Evolutionary conservation across 345 rosid species (phyloP).

Genomic region (Arabis hirsuta): DNA sequence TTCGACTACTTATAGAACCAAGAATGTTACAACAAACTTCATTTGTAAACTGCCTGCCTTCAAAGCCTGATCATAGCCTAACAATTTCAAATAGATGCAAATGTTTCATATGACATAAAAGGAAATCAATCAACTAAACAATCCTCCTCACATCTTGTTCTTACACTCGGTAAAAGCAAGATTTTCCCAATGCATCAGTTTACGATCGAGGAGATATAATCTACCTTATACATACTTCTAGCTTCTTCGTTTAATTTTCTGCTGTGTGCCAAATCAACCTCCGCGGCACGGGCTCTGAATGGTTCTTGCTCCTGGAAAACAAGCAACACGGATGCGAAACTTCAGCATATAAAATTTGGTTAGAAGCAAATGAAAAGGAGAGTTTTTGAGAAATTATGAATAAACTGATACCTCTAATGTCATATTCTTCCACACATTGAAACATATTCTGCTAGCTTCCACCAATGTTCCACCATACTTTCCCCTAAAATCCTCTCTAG

Average conservation of each 20-base stretch:
- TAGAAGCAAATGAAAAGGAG: not conserved
- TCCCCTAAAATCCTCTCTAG: conserved; percentile 58
- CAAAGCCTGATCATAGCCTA: conserved; percentile 2
- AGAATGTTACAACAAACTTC: conserved; percentile 1
- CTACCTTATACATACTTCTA: conserved; percentile 31
- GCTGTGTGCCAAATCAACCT: conserved; percentile 42
- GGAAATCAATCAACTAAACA: not conserved
- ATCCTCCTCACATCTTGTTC: conserved; percentile 3
- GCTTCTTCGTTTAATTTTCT: conserved; percentile 37
- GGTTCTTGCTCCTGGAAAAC: conserved; percentile 61
- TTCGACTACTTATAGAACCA: not conserved
- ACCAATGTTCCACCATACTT: conserved; percentile 31
- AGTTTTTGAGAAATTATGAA: not conserved
- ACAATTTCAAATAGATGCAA: not conserved
- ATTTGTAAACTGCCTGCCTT: not conserved
- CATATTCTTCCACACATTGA: conserved; percentile 73
- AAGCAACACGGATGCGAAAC: conserved; percentile 5
- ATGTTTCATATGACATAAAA: not conserved
- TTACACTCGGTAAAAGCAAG: not conserved
- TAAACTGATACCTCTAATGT: conserved; percentile 53
- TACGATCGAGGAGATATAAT: not conserved
- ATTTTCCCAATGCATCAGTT: not conserved
- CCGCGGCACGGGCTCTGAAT: conserved; percentile 48
- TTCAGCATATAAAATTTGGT: not conserved
- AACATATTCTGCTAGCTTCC: conserved; percentile 59